Percentiles rank a stretch among this genome's conserved stretches.
Evolutionary conservation across 805 yeast genomes (phyloP).

Genomic region (Blastobotrys parvus): DNA sequence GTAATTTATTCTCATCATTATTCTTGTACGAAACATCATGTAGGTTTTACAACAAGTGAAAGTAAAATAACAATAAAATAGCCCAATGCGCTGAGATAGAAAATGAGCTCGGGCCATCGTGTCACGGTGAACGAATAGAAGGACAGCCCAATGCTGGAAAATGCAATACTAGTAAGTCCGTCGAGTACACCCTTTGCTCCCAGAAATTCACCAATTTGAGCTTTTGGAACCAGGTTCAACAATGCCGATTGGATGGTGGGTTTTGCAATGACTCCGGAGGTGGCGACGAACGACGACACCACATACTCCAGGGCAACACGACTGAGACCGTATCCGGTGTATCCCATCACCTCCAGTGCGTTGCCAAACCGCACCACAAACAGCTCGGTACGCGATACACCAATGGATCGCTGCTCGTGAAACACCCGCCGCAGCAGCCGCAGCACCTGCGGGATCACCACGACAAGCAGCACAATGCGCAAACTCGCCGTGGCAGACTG

Average conservation of each 20-base stretch:
- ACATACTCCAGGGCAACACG: conserved; percentile 16
- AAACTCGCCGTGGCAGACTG: conserved; percentile 21
- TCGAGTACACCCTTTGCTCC: conserved; percentile 20
- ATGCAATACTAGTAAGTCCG: conserved; percentile 7
- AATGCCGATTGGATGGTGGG: conserved; percentile 24
- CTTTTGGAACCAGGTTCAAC: conserved; percentile 23
- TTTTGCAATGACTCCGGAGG: conserved; percentile 22
- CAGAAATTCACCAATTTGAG: conserved; percentile 23
- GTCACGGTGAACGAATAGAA: conserved; percentile 12
- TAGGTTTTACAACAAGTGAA: neutral
- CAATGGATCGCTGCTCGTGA: conserved; percentile 13
- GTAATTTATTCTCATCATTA: neutral
- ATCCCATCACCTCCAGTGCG: conserved; percentile 19
- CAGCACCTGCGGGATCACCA: conserved; percentile 21
- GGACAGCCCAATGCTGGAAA: conserved; percentile 10
- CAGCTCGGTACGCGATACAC: conserved; percentile 15
- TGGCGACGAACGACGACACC: conserved; percentile 20
- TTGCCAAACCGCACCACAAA: conserved; percentile 19
- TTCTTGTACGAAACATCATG: neutral
- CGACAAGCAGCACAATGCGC: conserved; percentile 22
- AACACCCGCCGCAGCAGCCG: conserved; percentile 11
- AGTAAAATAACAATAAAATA: conserved; percentile 10
- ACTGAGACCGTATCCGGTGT: conserved; percentile 19
- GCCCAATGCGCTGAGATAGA: conserved; percentile 12
- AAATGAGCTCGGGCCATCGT: conserved; percentile 11